These are phyloP conservation scores for Aspergillus fijiensis DNA, from an alignment of 2,329 filamentous ascomycete species.

Conservation along the genomic window DNA sequence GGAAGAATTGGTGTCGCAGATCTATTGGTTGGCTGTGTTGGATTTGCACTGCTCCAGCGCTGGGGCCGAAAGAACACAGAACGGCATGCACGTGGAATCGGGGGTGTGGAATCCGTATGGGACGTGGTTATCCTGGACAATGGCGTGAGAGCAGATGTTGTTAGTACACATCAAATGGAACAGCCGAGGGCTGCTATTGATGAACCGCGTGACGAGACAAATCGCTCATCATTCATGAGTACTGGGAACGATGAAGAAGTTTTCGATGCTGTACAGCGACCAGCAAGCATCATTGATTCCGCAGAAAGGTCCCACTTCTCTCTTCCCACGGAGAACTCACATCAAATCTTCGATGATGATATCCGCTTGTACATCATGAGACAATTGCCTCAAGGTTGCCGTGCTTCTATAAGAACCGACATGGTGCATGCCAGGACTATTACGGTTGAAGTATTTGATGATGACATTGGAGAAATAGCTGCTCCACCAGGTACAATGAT, in stretches of 20 bases:
- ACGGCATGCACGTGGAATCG: conserved; percentile 38
- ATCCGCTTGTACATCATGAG: conserved; percentile 49
- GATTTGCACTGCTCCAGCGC: conserved; percentile 48
- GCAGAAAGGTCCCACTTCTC: conserved; percentile 29
- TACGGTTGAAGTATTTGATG: conserved; percentile 48
- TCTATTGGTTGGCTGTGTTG: conserved; percentile 45
- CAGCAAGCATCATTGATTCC: conserved; percentile 24
- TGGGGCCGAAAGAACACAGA: conserved; percentile 49
- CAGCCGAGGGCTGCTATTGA: conserved; percentile 41
- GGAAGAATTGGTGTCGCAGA: conserved; percentile 46
- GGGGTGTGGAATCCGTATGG: conserved; percentile 48
- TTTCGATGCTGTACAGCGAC: conserved; percentile 43
- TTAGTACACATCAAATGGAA: conserved; percentile 41
- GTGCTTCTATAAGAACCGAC: conserved; percentile 45
- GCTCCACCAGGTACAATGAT: conserved; percentile 48
- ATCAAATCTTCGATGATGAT: conserved; percentile 46
- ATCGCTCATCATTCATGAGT: conserved; percentile 53
- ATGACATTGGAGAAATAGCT: conserved; percentile 42
- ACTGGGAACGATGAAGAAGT: conserved; percentile 37
- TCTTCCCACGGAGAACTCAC: conserved; percentile 37
- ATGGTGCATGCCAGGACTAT: conserved; percentile 47
- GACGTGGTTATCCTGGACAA: conserved; percentile 51
- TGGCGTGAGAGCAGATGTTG: conserved; percentile 47
- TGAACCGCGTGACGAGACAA: conserved; percentile 46
- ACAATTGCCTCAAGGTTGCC: conserved; percentile 44